Percentiles rank a stretch among this genome's conserved stretches.
phyloP scores from a whole-genome alignment of 805 yeast species.

The Saturnispora sekii region DNA sequence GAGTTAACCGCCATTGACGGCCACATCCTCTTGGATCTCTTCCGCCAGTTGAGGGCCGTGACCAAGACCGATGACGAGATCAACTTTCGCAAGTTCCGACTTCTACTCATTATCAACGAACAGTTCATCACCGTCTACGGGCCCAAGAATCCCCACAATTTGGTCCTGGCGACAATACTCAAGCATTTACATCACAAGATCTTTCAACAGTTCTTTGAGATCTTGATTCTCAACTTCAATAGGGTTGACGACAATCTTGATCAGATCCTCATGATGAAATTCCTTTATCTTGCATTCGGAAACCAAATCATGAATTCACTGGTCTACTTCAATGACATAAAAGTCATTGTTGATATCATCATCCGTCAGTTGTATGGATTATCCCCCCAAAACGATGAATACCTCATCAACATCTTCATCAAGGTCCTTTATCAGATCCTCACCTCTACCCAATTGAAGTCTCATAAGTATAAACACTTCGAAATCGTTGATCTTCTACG shows the following conservation, averaged over 20 bases:
- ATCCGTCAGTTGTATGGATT: slow-evolving; percentile 70
- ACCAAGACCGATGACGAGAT: slow-evolving; percentile 43
- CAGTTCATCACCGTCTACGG: slow-evolving; percentile 49
- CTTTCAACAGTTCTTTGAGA: slow-evolving; percentile 52
- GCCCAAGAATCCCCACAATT: neutral
- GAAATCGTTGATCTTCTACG: slow-evolving; percentile 43
- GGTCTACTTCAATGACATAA: slow-evolving; percentile 74
- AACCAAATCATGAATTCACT: slow-evolving; percentile 53
- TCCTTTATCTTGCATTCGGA: slow-evolving; percentile 65
- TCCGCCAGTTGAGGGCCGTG: slow-evolving; percentile 33
- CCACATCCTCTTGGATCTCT: slow-evolving; percentile 38
- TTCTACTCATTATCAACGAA: slow-evolving; percentile 71
- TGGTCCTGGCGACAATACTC: neutral
- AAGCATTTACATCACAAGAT: slow-evolving; percentile 25
- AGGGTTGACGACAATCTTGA: slow-evolving; percentile 62
- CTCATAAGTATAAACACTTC: slow-evolving; percentile 46
- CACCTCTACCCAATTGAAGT: slow-evolving; percentile 49
- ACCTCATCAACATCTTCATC: slow-evolving; percentile 58
- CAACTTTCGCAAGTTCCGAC: slow-evolving; percentile 59
- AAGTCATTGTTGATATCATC: slow-evolving; percentile 74
- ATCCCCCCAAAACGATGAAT: slow-evolving; percentile 43
- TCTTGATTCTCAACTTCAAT: slow-evolving; percentile 66
- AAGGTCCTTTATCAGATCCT: slow-evolving; percentile 68
- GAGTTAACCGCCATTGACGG: slow-evolving; percentile 35
- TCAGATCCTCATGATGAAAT: slow-evolving; percentile 70